Evolutionary conservation across 1,284 basidiomycete species (phyloP).

Genomic region (Leccinum pachyderme): DNA sequence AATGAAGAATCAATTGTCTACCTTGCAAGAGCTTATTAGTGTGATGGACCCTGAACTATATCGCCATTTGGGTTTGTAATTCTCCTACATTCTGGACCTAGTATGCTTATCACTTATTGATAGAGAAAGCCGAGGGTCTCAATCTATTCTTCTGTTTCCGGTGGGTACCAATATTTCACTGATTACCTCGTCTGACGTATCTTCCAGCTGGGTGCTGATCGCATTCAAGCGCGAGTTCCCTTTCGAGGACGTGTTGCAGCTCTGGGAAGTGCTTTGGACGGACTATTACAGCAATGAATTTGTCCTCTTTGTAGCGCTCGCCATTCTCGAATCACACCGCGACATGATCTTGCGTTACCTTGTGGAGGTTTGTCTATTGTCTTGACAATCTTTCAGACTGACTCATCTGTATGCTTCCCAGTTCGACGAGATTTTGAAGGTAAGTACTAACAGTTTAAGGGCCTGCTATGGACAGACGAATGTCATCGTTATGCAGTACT

Average conservation of each 20-base stretch:
- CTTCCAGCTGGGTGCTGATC: conserved; percentile 77
- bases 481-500: conserved; percentile 53
- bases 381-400: background rate
- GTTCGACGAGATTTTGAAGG: conserved; percentile 74
- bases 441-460: conserved; percentile 26
- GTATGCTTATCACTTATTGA: conserved; percentile 3
- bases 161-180: conserved; percentile 39
- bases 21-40: conserved; percentile 85
- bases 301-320: conserved; percentile 92
- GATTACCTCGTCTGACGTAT: background rate
- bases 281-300: conserved; percentile 87
- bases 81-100: background rate
- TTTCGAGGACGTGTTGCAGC: conserved; percentile 81
- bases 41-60: conserved; percentile 95
- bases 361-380: conserved; percentile 62
- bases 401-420: conserved; percentile 6
- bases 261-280: conserved; percentile 98
- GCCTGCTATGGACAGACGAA: background rate
- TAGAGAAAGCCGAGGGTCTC: conserved; percentile 86
- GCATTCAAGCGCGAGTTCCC: conserved; percentile 95
- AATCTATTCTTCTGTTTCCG: conserved; percentile 99
- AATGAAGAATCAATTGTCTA: conserved; percentile 92
- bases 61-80: conserved; percentile 67
- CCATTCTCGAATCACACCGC: conserved; percentile 90
- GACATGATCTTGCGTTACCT: conserved; percentile 94